Percentiles rank a stretch among this genome's conserved stretches.
Evolutionary conservation across 805 yeast genomes (phyloP).

Genomic region (Cyberlindnera mrakii): DNA sequence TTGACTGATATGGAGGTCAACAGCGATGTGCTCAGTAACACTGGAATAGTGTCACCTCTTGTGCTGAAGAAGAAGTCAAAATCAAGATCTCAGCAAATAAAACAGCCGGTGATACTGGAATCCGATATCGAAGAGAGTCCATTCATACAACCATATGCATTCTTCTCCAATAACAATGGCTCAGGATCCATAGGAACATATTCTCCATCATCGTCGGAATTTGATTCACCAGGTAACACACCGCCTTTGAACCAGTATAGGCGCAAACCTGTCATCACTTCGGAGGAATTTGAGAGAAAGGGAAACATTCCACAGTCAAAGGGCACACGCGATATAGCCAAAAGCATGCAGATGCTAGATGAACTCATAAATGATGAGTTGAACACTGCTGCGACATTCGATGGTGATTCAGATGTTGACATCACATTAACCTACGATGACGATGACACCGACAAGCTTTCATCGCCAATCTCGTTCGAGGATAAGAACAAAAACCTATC

Average conservation of each 20-base stretch:
- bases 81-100: background rate
- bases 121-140: conserved; percentile 21
- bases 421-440: conserved; percentile 10
- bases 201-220: conserved; percentile 40
- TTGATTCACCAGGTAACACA: conserved; percentile 32
- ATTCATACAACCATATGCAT: conserved; percentile 23
- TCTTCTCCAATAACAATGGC: conserved; percentile 26
- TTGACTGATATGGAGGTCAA: conserved; percentile 12
- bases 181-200: conserved; percentile 39
- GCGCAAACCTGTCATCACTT: conserved; percentile 8
- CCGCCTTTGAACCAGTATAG: conserved; percentile 14
- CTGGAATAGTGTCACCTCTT: conserved; percentile 20
- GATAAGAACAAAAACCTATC: conserved; percentile 12
- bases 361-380: conserved; percentile 24
- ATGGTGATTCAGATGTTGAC: conserved; percentile 8
- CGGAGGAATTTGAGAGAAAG: conserved; percentile 13
- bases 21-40: conserved; percentile 17
- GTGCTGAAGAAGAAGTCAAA: conserved; percentile 13
- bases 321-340: conserved; percentile 35
- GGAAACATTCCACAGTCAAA: conserved; percentile 33
- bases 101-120: conserved; percentile 3
- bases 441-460: conserved; percentile 9
- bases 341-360: conserved; percentile 30
- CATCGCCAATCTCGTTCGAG: conserved; percentile 19
- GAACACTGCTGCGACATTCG: conserved; percentile 10